These are phyloP conservation scores for Populus deltoides DNA, from an alignment of 345 rosid species.

Conservation along the genomic window DNA sequence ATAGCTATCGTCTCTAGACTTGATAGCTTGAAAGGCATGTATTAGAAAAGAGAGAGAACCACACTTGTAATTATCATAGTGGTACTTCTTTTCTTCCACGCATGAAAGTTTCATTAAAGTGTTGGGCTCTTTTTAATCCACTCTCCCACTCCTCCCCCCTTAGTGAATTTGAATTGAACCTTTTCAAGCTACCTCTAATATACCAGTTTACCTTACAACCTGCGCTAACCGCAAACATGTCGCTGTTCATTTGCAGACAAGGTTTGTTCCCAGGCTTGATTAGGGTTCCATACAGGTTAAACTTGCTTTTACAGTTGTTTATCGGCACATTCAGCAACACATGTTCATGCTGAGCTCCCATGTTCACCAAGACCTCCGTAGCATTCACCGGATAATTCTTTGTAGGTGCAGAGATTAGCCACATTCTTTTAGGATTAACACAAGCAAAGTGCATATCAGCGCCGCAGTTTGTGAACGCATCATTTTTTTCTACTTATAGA, in stretches of 20 bases:
- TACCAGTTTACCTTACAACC: background rate
- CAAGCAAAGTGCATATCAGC: constrained; percentile 1
- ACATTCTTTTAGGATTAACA: constrained; percentile 11
- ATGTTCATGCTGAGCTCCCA: constrained; percentile 3
- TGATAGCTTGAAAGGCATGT: background rate
- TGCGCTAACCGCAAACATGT: background rate
- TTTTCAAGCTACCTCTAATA: background rate
- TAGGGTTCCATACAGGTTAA: background rate
- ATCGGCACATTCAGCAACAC: background rate
- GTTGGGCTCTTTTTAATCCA: background rate
- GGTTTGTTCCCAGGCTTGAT: constrained; percentile 25
- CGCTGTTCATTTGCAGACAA: constrained; percentile 21
- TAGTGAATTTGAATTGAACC: background rate
- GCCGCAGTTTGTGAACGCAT: background rate
- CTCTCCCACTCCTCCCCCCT: background rate
- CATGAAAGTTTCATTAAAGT: background rate
- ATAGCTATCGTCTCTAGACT: background rate
- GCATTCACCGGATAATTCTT: constrained; percentile 18
- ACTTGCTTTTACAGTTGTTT: background rate
- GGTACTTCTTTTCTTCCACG: background rate
- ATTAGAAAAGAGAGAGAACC: too few relatives aligned
- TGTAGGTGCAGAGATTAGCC: constrained; percentile 11
- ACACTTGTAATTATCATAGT: background rate
- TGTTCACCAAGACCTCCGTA: background rate
- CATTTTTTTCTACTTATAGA: background rate